Percentiles rank a stretch among this genome's conserved stretches.
Conservation (phyloP, 176 grass and related monocot genomes). For the Rhynchospora tenuis region DNA sequence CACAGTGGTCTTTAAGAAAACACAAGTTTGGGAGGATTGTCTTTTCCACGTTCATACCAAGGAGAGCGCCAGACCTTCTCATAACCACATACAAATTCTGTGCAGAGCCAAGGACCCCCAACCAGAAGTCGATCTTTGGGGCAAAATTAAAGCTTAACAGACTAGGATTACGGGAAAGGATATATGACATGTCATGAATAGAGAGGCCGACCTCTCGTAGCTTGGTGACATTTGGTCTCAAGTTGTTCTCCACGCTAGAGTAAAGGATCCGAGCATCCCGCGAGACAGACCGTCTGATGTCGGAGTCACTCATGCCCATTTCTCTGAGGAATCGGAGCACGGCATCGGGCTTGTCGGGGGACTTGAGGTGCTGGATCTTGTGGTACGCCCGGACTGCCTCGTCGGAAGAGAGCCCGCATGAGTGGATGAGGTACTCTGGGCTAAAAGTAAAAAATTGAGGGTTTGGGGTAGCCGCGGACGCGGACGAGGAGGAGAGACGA, state of each 20-base stretch:
- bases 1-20: conserved; percentile 17
- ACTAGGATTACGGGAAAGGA: background rate
- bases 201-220: background rate
- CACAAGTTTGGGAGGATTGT: conserved; percentile 23
- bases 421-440: background rate
- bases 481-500: background rate
- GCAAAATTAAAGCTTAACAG: background rate
- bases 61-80: background rate
- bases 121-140: conserved; percentile 19
- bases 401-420: background rate
- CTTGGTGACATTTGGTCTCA: background rate
- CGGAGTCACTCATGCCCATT: background rate
- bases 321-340: background rate
- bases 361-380: background rate
- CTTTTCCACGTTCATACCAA: background rate
- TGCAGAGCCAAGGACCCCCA: conserved; percentile 5
- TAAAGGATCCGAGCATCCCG: background rate
- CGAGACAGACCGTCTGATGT: background rate
- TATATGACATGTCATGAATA: background rate
- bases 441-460: background rate
- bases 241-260: background rate
- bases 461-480: background rate
- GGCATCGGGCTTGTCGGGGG: background rate
- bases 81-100: background rate
- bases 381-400: background rate